Base-by-base conservation (phyloP, 2,329 filamentous ascomycete species). In the Incumbomyces delicatus region DNA sequence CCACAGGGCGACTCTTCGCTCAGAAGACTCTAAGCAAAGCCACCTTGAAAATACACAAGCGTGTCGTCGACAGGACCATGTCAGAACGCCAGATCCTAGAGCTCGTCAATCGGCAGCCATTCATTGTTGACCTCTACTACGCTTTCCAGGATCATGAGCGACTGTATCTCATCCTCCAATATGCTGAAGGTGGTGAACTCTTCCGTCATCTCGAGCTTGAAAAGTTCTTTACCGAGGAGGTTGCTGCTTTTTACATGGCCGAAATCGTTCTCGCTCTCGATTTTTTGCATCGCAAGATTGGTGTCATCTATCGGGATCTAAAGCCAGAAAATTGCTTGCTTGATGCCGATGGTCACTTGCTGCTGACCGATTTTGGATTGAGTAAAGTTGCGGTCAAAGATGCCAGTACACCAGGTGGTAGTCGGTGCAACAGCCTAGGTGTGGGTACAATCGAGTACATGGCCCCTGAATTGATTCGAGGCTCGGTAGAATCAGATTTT, bases 1-100 rank as follows among this genome's bases (percentile, higher is more conserved):
- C 79, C 27, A 95, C 89, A 1, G 92, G 92, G 35, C 82, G 86
- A 36, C 77, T 98, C 4, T 98, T 89, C 61, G 94, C 92, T 1
- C 94, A 98, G 70, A 98, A 98, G 72, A 90, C 96, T 67, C 92
- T 98, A 69, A 92, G 90, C 65, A 98, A 98, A 69, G 92, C 94
- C 0, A 94, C 88, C 7, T 72, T 98, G 44, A 87, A 89, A 1
- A 87, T 98, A 33, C 89, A 95, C 68, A 95, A 95, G 74, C 88
- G 89, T 64, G 77, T 96, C 29, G 80, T 98, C 42, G 89, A 96
- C 68, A 92, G 96, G 70, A 96, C 92, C 48, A 95, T 94, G 74
- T 96, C 90, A 2, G 92, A 98, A 70, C 85, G 92, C 41, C 82
- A 83, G 58, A 95, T 98, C 46, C 75, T 98, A 43, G 92, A 98